Evolutionary conservation across 2,329 filamentous ascomycete genomes (phyloP), one percentile per base, ranked within the genome.

Genomic region (Camillea tinctor): DNA sequence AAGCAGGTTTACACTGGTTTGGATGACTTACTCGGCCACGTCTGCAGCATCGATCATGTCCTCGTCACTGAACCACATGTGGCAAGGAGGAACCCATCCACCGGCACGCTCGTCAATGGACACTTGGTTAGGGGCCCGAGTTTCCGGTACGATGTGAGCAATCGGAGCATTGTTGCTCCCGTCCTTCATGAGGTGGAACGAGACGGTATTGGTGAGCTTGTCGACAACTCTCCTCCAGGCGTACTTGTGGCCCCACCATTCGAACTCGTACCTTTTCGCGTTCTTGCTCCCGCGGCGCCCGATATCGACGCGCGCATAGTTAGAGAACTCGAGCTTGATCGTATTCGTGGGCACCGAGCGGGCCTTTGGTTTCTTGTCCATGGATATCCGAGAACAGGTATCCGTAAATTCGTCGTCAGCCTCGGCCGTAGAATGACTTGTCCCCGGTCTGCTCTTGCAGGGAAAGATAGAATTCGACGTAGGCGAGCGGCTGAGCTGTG

Each of bases 311-410:
- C 95, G 92, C 1, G 94, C 94, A 73, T 99, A 99, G 78, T 98
- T 99, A 66, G 92, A 96, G 74, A 97, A 99, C 73, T 98, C 94
- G 36, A 99, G 84, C 76, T 93, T 91, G 73, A 94, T 90, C 40
- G 84, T 89, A 74, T 96, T 92, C 60, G 88, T 91, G 19, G 91
- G 85, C 51, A 80, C 68, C 49, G 76, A 74, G 57, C 73, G 78
- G 22, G 74, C 69, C 59, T 72, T 73, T 24, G 68, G 60, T 44
- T 71, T 70, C 55, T 68, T 62, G 57, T 75, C 71, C 62, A 76
- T 69, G 17, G 72, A 61, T 21, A 68, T 63, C 26, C 69, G 69
- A 21, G 66, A 63, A 62, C 70, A 66, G 54, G 69, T 61, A 60
- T 65, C 69, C 13, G 67, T 58, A 24, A 69, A 63, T 15, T 77